Evolutionary conservation across 169 alveolate species (phyloP), one percentile per base, ranked within the genome.

Genomic region (Theileria orientalis): DNA sequence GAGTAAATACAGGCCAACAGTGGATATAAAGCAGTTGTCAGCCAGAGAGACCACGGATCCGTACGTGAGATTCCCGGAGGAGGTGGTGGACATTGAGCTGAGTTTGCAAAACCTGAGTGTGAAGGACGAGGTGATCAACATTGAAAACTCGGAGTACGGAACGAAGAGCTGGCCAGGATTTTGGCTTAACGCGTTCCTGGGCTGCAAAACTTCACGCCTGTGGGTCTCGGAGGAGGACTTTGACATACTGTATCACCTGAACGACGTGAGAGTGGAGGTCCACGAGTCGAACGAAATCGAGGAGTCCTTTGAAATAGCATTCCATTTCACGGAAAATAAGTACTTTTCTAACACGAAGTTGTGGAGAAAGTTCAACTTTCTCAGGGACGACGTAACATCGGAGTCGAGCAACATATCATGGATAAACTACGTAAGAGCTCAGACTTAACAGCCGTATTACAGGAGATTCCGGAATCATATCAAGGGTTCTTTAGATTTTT

Each of bases 161-260:
- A 82, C 89, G 14, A 23, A 30, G 8, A 70, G 66, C 16, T 82
- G 89, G 89, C 89, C 89, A 1, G 47, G 67, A 33, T 82, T 82
- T 40, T 82, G 89, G 89, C 30, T 82, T 14, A 41, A 82, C 37
- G 89, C 89, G 16, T 68, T 82, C 3, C 66, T 72, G 42, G 85
- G 85, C 57, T 82, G 82, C 56, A 25, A 52, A 27, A n/a, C 51
- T 1, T 74, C 85, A 0, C 21, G 82, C 14, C 21, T 21, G 0
- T 77, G 84, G 49, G 27, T 82, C 46, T 66, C 79, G 11, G 40
- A 61, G 54, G n/a, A 40, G 19, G 89, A 82, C 41, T 44, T 29
- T 13, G 79, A 56, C 51, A 37, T 82, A 27, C 59, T 82, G 41
- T 37, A 59, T 1, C 73, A 57, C 77, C 57, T 82, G 30, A 62